Percentiles rank a stretch among this genome's conserved stretches.
These are phyloP conservation scores for Avena sativa DNA, from an alignment of 176 grass and related monocot species.

Conservation along the genomic window DNA sequence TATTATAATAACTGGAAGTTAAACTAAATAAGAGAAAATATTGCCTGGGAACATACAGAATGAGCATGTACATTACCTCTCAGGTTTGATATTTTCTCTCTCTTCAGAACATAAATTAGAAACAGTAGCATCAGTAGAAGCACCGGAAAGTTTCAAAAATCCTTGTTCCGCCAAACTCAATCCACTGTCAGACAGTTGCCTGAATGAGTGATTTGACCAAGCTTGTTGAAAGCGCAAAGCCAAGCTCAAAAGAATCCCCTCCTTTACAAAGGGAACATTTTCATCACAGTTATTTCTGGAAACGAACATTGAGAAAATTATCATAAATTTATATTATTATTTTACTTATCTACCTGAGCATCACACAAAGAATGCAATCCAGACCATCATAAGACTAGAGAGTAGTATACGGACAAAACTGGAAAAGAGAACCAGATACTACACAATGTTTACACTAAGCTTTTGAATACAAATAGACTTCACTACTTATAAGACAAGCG, in stretches of 20 bases:
- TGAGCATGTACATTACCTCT: constrained; percentile 46
- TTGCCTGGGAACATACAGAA: constrained; percentile 29
- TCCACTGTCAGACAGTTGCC: constrained; percentile 11
- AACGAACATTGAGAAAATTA: constrained; percentile 31
- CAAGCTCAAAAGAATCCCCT: constrained; percentile 68
- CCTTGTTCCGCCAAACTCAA: constrained; percentile 40
- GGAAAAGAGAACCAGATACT: constrained; percentile 18
- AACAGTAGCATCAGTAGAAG: constrained; percentile 36
- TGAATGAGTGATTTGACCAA: constrained; percentile 39
- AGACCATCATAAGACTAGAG: background rate
- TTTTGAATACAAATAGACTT: background rate
- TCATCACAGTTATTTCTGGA: constrained; percentile 47
- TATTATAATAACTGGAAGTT: background rate
- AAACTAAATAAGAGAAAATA: constrained; percentile 1
- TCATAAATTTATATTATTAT: constrained; percentile 27
- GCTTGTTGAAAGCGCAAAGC: constrained; percentile 57
- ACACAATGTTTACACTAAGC: background rate
- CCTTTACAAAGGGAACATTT: constrained; percentile 53
- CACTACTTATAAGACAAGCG: background rate
- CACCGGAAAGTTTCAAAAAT: constrained; percentile 39
- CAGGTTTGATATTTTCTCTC: constrained; percentile 46
- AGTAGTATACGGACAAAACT: background rate
- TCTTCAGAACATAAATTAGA: constrained; percentile 47
- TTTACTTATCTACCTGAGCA: constrained; percentile 27
- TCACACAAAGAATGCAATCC: constrained; percentile 14